Conservation (phyloP, 768 basidiomycete species). For the Mycena kentingensis region DNA sequence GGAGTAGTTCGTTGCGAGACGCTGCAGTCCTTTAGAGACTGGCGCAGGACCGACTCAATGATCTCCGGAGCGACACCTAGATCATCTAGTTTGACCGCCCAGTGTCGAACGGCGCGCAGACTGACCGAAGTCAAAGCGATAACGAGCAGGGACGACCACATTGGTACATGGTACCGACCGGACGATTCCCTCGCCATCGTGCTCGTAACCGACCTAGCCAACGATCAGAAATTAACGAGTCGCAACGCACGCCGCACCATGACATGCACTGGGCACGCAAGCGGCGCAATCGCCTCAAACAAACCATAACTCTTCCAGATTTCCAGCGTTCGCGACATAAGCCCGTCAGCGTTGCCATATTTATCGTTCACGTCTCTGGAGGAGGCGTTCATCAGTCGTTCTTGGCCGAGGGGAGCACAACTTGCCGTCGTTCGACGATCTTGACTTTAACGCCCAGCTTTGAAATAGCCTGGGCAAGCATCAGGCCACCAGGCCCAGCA, state of each 20-base stretch:
- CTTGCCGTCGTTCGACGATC: constrained; percentile 51
- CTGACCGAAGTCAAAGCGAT: constrained; percentile 1
- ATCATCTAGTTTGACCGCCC: too few species aligned
- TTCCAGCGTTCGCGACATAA: constrained; percentile 11
- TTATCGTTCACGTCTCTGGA: constrained; percentile 3
- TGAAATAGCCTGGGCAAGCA: constrained; percentile 44
- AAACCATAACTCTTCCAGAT: constrained; percentile 12
- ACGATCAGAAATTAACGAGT: neutral
- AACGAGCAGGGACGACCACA: constrained; percentile 6
- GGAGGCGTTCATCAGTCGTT: neutral
- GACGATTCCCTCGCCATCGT: neutral
- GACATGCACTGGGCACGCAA: constrained; percentile 5
- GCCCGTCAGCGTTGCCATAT: constrained; percentile 9
- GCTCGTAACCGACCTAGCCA: constrained; percentile 3
- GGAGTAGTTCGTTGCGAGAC: neutral
- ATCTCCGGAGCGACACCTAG: constrained; percentile 5
- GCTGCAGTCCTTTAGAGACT: neutral
- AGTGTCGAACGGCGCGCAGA: too few species aligned
- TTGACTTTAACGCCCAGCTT: constrained; percentile 44
- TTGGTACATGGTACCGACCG: constrained; percentile 5
- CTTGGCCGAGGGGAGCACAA: constrained; percentile 14
- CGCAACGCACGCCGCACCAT: neutral
- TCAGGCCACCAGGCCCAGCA: constrained; percentile 49
- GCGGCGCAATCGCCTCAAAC: neutral
- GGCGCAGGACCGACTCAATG: constrained; percentile 4